Conservation (phyloP, 2,329 filamentous ascomycete species). For the Macrophomina pseudophaseolina region DNA sequence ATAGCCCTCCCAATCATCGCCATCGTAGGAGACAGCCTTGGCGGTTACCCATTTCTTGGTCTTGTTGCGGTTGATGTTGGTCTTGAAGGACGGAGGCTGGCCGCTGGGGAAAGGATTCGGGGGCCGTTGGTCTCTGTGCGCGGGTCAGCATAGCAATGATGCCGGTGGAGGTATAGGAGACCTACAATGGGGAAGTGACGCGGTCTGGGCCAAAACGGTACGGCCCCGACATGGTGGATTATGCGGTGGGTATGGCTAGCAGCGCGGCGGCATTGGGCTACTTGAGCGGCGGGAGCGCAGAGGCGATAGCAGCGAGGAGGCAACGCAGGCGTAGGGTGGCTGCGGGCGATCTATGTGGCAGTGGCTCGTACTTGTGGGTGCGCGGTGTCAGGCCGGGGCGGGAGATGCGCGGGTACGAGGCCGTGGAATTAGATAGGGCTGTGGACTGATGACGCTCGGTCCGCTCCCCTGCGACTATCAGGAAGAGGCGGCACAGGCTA, state of each 20-base stretch:
- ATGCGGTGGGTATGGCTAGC: constrained; percentile 17
- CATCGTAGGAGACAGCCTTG: constrained; percentile 83
- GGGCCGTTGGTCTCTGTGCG: constrained; percentile 36
- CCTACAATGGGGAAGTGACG: constrained; percentile 30
- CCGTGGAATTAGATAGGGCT: constrained; percentile 15
- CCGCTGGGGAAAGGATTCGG: constrained; percentile 36
- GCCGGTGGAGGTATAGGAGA: neutral
- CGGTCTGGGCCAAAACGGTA: constrained; percentile 23
- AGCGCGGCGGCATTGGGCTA: constrained; percentile 19
- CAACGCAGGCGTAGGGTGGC: neutral
- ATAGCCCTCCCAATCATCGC: constrained; percentile 86
- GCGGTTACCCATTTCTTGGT: constrained; percentile 96
- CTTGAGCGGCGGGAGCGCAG: neutral
- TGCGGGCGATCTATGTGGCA: constrained; percentile 5
- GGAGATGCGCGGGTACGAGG: constrained; percentile 18
- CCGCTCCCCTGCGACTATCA: constrained; percentile 10
- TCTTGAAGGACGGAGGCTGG: constrained; percentile 69
- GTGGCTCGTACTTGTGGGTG: constrained; percentile 5
- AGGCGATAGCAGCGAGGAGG: neutral
- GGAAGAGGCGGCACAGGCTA: neutral
- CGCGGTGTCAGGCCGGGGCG: constrained; percentile 2
- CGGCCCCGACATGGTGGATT: constrained; percentile 26
- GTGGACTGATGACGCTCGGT: constrained; percentile 21
- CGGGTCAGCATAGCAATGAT: neutral
- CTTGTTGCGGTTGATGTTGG: constrained; percentile 86